A percentile compares a stretch with the other conserved stretches of the same genome.
Conservation (phyloP, 371 early-diverging fungal species). For the Encephalitozoon romaleae region DNA sequence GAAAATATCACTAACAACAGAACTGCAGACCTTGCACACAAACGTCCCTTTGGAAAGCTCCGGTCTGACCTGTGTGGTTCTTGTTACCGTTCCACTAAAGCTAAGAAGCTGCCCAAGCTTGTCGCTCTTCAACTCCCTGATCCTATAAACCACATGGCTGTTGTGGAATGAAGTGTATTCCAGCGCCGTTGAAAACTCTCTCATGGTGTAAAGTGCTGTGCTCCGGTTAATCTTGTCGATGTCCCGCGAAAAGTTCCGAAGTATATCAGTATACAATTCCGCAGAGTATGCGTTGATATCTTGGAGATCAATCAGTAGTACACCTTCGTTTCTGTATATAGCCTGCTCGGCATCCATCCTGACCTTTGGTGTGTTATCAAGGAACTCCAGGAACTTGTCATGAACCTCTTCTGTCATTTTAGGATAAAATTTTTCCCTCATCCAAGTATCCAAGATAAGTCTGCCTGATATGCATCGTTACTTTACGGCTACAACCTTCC, state of each 20-base stretch:
- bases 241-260: constrained; percentile 2
- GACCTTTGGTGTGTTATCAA: not conserved
- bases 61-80: constrained; percentile 91
- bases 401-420: constrained; percentile 20
- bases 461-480: not conserved
- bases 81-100: constrained; percentile 86
- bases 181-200: constrained; percentile 14
- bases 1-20: constrained; percentile 70
- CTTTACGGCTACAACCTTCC: not conserved
- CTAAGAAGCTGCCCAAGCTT: constrained; percentile 74
- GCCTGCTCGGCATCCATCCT: not conserved
- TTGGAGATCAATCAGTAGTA: constrained; percentile 5
- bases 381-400: constrained; percentile 8
- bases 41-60: constrained; percentile 84
- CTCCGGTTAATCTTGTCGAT: not conserved
- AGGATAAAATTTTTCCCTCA: not conserved
- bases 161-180: constrained; percentile 38
- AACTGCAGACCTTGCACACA: constrained; percentile 76
- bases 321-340: constrained; percentile 6
- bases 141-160: constrained; percentile 35
- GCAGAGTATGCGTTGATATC: not conserved
- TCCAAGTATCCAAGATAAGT: not conserved
- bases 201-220: constrained; percentile 14
- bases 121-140: constrained; percentile 74
- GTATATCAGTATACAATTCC: constrained; percentile 2